Conservation (phyloP, 352 stramenopile genomes). For the Globisporangium uncinulatum region DNA sequence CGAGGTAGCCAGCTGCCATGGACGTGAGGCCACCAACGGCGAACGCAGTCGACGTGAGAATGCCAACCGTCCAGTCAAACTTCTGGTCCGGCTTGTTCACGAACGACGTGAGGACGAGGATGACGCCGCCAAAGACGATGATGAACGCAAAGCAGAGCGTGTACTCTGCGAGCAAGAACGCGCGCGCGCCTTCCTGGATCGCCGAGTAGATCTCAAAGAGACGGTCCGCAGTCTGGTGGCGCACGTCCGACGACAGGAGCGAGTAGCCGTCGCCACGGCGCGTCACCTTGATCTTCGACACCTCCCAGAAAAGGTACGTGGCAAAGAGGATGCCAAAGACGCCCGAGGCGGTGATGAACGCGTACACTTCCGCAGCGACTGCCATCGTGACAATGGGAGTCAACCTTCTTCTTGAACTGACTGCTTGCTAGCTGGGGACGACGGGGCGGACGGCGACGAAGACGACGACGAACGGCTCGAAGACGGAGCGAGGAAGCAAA, state of each 20-base stretch:
- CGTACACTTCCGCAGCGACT: conserved; percentile 52
- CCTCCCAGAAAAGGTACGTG: conserved; percentile 83
- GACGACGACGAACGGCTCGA: conserved; percentile 6
- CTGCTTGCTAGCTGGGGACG: neutral
- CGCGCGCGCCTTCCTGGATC: conserved; percentile 97
- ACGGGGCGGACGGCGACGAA: neutral
- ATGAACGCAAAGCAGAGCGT: conserved; percentile 97
- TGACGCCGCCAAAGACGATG: conserved; percentile 79
- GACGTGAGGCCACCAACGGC: conserved; percentile 97
- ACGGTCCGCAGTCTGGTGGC: conserved; percentile 77
- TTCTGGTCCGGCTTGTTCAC: conserved; percentile 79
- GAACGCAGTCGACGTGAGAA: conserved; percentile 95
- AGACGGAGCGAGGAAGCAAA: conserved; percentile 37
- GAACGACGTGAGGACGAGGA: conserved; percentile 91
- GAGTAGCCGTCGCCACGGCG: conserved; percentile 79
- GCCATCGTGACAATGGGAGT: conserved; percentile 27
- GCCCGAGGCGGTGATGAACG: conserved; percentile 48
- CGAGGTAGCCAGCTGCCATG: conserved; percentile 97
- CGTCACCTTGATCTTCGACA: conserved; percentile 86
- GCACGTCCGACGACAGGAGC: conserved; percentile 65
- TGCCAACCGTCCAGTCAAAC: conserved; percentile 88
- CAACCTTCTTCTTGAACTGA: conserved; percentile 7
- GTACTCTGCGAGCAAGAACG: conserved; percentile 98
- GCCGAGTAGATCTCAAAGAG: conserved; percentile 92
- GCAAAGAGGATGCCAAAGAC: conserved; percentile 83